Evolutionary conservation across 768 basidiomycete species (phyloP), one percentile per base, ranked within the genome.

Genomic region (Tricholoma furcatifolium): DNA sequence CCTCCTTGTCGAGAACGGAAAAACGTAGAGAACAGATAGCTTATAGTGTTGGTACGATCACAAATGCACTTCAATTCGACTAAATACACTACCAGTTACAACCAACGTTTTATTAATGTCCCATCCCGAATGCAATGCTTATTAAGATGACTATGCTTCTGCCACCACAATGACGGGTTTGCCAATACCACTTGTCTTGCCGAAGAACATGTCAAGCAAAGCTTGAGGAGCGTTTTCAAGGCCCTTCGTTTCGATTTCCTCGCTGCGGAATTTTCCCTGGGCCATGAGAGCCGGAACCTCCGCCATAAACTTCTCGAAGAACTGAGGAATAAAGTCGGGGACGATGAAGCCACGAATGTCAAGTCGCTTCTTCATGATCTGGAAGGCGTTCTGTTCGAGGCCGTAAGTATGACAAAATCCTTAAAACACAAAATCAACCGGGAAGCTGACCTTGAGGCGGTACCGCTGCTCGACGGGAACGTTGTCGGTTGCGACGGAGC

Each of bases 311-410:
- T 62, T 65, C 0, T 63, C 62, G 20, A 57, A 30, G 53, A 67
- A 71, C 57, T 74, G 69, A 0, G 60, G 56, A n/a, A 62, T 53
- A 5, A 67, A 50, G 56, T 63, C 62, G 3, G 50, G 50, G 9
- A 70, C 60, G 18, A 78, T 66, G 60, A 82, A 78, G 0, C 81
- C 80, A 17, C 65, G 55, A 9, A 82, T 61, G 11, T 65, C 72
- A 30, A 80, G 66, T 18, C 72, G 70, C 57, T 76, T 76, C 5
- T 57, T 46, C 39, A 80, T 63, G 36, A 79, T 61, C n/a, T 64
- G 49, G 15, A 66, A 38, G 36, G 72, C 52, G 51, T 78, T 81
- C 70, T 76, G 24, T 9, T 1, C 2, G 18, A 27, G 21, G 32
- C n/a, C 6, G 31, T 47, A 17, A 41, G 31, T 21, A 36, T 46